A percentile compares a stretch with the other conserved stretches of the same genome.
Conservation (phyloP, 192 early-diverging fungal species). For the Podila epicladia region DNA sequence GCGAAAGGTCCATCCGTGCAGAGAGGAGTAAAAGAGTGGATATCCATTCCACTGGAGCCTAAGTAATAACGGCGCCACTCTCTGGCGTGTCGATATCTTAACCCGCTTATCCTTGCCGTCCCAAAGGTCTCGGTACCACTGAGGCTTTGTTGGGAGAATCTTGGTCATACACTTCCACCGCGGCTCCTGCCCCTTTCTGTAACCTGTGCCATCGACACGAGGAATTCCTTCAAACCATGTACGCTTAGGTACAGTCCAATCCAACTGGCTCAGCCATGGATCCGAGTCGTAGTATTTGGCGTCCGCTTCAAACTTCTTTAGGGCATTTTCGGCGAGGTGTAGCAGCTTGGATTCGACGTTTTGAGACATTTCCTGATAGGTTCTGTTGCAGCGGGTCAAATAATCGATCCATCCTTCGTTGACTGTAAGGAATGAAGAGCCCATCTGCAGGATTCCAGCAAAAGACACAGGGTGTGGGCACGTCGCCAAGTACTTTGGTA, state of each 20-base stretch:
- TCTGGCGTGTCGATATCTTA: slow-evolving; percentile 75
- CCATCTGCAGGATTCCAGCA: slow-evolving; percentile 91
- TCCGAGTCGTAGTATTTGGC: slow-evolving; percentile 57
- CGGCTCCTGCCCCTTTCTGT: slow-evolving; percentile 56
- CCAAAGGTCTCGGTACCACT: slow-evolving; percentile 89
- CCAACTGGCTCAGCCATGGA: slow-evolving; percentile 85
- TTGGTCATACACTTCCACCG: slow-evolving; percentile 48
- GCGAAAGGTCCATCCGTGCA: slow-evolving; percentile 86
- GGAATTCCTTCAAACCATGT: slow-evolving; percentile 48
- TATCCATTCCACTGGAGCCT: slow-evolving; percentile 83
- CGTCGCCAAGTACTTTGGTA: slow-evolving; percentile 75
- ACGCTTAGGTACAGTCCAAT: slow-evolving; percentile 70
- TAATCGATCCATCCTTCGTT: slow-evolving; percentile 84
- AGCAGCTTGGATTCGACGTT: slow-evolving; percentile 57
- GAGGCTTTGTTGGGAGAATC: slow-evolving; percentile 66
- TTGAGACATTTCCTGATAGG: slow-evolving; percentile 62
- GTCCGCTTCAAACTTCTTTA: slow-evolving; percentile 42
- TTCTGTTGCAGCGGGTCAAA: slow-evolving; percentile 63
- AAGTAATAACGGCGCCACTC: slow-evolving; percentile 84
- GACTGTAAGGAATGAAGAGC: slow-evolving; percentile 83
- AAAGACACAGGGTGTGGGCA: slow-evolving; percentile 97
- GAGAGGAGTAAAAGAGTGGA: slow-evolving; percentile 76
- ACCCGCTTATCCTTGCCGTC: slow-evolving; percentile 63
- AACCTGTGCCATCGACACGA: slow-evolving; percentile 20
- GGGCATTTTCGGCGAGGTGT: slow-evolving; percentile 55